These are phyloP conservation scores for Kwoniella pini DNA, from an alignment of 768 basidiomycete species.

Conservation along the genomic window DNA sequence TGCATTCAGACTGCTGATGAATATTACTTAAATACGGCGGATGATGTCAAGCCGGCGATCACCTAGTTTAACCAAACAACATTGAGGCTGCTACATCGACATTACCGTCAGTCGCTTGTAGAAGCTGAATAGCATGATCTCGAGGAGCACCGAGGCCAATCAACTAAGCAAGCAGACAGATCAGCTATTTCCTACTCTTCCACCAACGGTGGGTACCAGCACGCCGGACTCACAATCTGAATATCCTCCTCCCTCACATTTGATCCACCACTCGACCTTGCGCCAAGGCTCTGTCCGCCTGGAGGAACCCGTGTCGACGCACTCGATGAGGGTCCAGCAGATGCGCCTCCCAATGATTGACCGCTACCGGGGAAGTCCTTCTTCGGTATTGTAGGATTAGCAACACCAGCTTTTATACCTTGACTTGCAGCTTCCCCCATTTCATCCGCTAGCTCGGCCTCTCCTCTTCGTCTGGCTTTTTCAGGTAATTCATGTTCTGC, in stretches of 20 bases:
- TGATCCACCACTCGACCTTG: conserved; percentile 2
- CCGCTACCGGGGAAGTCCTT: conserved; percentile 10
- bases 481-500: conserved; percentile 92
- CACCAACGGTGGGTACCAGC: conserved; percentile 15
- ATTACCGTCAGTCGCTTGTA: conserved; percentile 81
- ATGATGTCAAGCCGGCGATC: too few species aligned
- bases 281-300: not conserved
- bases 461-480: conserved; percentile 60
- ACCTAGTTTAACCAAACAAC: conserved; percentile 64
- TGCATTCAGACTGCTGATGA: too few species aligned
- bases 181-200: too few species aligned
- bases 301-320: not conserved
- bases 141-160: conserved; percentile 75
- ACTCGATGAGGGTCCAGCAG: not conserved
- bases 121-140: conserved; percentile 71
- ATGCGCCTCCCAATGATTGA: not conserved
- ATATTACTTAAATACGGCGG: too few species aligned
- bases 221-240: conserved; percentile 51
- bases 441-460: conserved; percentile 52
- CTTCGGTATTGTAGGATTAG: conserved; percentile 24
- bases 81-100: conserved; percentile 84
- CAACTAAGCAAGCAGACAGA: conserved; percentile 54
- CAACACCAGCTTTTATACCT: conserved; percentile 30
- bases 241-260: conserved; percentile 64
- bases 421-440: conserved; percentile 34